A percentile compares a stretch with the other conserved stretches of the same genome.
phyloP scores from a whole-genome alignment of 176 grass and related monocot species.

The Oryza nivara region DNA sequence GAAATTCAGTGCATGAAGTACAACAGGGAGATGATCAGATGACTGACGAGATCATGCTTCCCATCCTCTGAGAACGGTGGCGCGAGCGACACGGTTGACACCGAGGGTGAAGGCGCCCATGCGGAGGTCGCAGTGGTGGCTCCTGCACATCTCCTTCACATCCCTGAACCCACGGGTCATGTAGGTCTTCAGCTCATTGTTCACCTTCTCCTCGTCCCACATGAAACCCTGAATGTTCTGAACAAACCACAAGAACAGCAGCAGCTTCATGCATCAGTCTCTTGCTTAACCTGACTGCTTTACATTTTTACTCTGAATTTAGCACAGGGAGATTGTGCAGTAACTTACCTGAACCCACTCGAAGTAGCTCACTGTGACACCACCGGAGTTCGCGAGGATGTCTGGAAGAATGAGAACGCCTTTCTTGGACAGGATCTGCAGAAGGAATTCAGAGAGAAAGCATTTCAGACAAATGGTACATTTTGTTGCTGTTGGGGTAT shows the following conservation, averaged over 20 bases:
- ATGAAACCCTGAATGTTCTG: constrained; percentile 99
- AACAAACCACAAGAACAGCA: constrained; percentile 6
- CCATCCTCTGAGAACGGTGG: constrained; percentile 87
- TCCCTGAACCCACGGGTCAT: constrained; percentile 74
- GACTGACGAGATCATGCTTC: constrained; percentile 53
- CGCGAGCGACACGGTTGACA: constrained; percentile 91
- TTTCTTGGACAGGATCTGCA: constrained; percentile 92
- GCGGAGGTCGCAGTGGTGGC: constrained; percentile 83
- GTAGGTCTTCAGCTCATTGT: constrained; percentile 80
- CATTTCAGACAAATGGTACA: not conserved
- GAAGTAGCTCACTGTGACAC: constrained; percentile 95
- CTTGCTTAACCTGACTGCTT: not conserved
- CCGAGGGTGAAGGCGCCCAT: constrained; percentile 97
- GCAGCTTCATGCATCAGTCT: not conserved
- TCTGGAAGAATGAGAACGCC: constrained; percentile 89
- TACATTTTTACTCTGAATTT: not conserved
- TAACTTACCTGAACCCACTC: constrained; percentile 82
- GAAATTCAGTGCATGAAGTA: not conserved
- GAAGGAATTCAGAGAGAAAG: constrained; percentile 10
- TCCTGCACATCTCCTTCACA: constrained; percentile 83
- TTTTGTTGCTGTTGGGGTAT: not conserved
- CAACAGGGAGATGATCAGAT: not conserved
- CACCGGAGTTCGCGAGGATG: constrained; percentile 82
- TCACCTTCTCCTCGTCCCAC: constrained; percentile 97
- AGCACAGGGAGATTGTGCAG: not conserved